Conservation (phyloP, 495 filamentous ascomycete genomes). For the Alectoria sarmentosa region DNA sequence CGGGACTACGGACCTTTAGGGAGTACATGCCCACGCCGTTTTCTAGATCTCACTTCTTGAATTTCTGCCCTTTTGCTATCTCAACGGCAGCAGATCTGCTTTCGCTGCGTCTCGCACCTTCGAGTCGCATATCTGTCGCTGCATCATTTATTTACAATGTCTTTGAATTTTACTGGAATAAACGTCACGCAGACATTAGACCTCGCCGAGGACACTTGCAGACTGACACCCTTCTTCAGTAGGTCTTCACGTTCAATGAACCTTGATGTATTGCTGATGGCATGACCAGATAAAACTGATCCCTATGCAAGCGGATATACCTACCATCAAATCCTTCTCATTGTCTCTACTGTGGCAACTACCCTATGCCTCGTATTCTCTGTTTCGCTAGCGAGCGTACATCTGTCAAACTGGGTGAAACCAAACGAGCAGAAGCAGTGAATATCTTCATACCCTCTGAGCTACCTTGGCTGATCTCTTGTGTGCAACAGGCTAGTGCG, state of each 20-base stretch:
- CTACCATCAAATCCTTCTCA: background rate
- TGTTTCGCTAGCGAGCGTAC: background rate
- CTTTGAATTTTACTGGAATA: background rate
- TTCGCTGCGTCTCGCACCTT: background rate
- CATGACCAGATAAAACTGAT: background rate
- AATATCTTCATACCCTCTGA: background rate
- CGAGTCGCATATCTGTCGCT: background rate
- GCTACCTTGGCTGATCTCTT: background rate
- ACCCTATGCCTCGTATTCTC: slow-evolving; percentile 4
- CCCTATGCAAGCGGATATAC: background rate
- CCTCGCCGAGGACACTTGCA: background rate
- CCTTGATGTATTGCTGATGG: background rate
- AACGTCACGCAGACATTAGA: background rate
- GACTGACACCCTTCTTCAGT: background rate
- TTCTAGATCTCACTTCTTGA: background rate
- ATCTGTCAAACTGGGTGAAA: background rate
- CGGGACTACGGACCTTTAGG: background rate
- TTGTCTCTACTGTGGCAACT: background rate
- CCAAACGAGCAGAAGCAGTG: slow-evolving; percentile 4
- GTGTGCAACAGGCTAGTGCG: background rate
- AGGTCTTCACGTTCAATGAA: background rate
- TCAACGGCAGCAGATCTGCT: background rate
- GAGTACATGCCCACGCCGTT: background rate
- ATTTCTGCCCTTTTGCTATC: background rate
- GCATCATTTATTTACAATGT: background rate